Evolutionary conservation across 2,329 filamentous ascomycete genomes (phyloP).

Genomic region (Harringtonia lauricola): DNA sequence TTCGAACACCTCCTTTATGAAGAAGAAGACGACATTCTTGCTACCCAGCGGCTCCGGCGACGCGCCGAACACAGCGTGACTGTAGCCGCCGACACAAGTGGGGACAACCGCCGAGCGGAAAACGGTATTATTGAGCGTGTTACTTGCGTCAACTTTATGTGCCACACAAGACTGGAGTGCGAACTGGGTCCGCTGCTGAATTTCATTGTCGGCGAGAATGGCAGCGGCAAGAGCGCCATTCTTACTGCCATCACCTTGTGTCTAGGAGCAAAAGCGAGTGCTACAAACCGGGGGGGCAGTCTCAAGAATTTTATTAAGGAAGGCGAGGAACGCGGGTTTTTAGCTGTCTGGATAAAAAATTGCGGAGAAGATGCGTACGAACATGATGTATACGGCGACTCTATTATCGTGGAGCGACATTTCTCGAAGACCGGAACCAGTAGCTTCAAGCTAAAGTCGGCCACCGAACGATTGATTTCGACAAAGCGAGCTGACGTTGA

Average conservation of each 20-base stretch:
- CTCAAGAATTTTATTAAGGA: constrained; percentile 85
- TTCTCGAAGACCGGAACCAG: constrained; percentile 67
- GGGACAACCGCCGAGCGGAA: constrained; percentile 65
- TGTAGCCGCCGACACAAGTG: constrained; percentile 18
- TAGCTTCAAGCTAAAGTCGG: constrained; percentile 79
- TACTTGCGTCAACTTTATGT: constrained; percentile 92
- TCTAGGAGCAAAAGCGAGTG: constrained; percentile 85
- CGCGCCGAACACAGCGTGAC: constrained; percentile 15
- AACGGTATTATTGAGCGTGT: constrained; percentile 83
- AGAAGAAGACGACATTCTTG: constrained; percentile 49
- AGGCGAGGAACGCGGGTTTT: constrained; percentile 62
- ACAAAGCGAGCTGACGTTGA: constrained; percentile 80
- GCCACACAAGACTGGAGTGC: constrained; percentile 71
- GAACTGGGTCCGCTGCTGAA: constrained; percentile 91
- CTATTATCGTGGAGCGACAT: constrained; percentile 82
- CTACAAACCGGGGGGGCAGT: constrained; percentile 84
- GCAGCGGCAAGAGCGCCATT: constrained; percentile 93
- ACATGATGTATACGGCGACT: constrained; percentile 68
- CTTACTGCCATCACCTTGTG: constrained; percentile 88
- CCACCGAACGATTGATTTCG: constrained; percentile 59
- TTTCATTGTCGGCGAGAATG: constrained; percentile 96
- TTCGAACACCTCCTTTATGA: constrained; percentile 46
- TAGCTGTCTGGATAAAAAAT: constrained; percentile 86
- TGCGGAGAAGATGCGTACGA: constrained; percentile 76
- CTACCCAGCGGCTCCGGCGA: constrained; percentile 51